phyloP scores from a whole-genome alignment of 805 yeast species.

The Wickerhamiella slavikovae region DNA sequence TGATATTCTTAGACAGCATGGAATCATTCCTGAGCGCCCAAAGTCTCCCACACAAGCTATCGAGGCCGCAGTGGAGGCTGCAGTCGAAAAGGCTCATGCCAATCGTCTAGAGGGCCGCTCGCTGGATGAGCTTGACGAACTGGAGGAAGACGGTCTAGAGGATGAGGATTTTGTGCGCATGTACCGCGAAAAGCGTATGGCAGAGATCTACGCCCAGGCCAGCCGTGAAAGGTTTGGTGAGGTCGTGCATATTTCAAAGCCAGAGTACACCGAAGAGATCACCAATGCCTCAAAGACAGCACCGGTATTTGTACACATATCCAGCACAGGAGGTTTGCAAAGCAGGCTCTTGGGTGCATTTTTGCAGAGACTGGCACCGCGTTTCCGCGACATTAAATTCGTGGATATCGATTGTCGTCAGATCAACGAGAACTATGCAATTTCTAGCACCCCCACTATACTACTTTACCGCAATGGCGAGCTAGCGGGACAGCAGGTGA shows the following conservation, averaged over 20 bases:
- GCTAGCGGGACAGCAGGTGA: constrained; percentile 61
- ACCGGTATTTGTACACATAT: constrained; percentile 60
- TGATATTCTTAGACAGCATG: constrained; percentile 75
- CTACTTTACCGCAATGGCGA: constrained; percentile 61
- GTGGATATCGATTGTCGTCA: constrained; percentile 81
- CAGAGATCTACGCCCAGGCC: constrained; percentile 45
- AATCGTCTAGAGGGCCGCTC: constrained; percentile 61
- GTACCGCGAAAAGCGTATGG: constrained; percentile 58
- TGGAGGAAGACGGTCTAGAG: constrained; percentile 87
- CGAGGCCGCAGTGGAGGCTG: constrained; percentile 76
- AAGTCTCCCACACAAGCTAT: constrained; percentile 73
- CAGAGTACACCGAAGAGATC: constrained; percentile 71
- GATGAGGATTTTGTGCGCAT: constrained; percentile 49
- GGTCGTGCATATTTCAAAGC: constrained; percentile 61
- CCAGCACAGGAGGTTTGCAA: constrained; percentile 41
- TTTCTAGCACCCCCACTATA: constrained; percentile 74
- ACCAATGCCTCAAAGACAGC: constrained; percentile 54
- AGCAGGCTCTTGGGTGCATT: constrained; percentile 47
- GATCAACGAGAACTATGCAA: constrained; percentile 87
- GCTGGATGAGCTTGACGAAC: constrained; percentile 62
- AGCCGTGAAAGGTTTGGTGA: constrained; percentile 44
- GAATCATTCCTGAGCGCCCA: constrained; percentile 80
- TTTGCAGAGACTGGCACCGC: constrained; percentile 36
- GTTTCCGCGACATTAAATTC: constrained; percentile 66
- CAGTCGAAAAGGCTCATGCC: constrained; percentile 57